Evolutionary conservation across 768 basidiomycete genomes (phyloP), one percentile per base, ranked within the genome.

Genomic region (Chalciporus sphaerocephalus): DNA sequence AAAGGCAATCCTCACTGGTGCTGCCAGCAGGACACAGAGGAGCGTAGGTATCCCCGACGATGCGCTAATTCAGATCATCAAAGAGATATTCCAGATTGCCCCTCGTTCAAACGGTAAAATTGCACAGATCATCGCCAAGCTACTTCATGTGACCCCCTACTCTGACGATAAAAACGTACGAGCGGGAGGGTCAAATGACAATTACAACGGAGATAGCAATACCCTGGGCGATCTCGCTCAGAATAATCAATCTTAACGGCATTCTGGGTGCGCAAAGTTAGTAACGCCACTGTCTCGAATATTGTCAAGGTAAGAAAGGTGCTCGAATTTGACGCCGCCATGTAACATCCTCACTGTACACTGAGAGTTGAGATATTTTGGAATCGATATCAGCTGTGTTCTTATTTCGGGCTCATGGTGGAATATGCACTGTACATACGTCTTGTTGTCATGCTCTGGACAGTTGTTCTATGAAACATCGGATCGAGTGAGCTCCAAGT

Each of bases 1-100:
- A 48, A 62, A 62, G 15, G 58, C 56, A 8, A 57, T 53, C 38
- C 70, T 70, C 21, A 63, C 72, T 5, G 65, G 74, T 2, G 51
- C 59, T 4, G 55, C 57, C 16, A 54, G 38, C 1, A 68, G 69
- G 15, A 60, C 59, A 0, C 69, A 71, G 0, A 62, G 57, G 0
- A 54, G 53, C 1, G 61, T 65, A 0, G 52, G 57, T 3, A 52
- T 62, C 0, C 58, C 59, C 0, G 61, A 64, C 11, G 64, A 59
- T 0, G 46, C 58, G 5, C 43, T 70, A 18, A 47, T 48, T 4
- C 35, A 32, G 0, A 59, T 74, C 20, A 56, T 74, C 6, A 55
- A 49, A 6, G 57, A 66, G 6, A 53, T 68, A 34, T 73, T 73
- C 50, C 58, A 56, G 0, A 50, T 69, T 47, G 23, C 52, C 41